Base-by-base conservation (phyloP, 257 asterid species). In the Petrea volubilis region DNA sequence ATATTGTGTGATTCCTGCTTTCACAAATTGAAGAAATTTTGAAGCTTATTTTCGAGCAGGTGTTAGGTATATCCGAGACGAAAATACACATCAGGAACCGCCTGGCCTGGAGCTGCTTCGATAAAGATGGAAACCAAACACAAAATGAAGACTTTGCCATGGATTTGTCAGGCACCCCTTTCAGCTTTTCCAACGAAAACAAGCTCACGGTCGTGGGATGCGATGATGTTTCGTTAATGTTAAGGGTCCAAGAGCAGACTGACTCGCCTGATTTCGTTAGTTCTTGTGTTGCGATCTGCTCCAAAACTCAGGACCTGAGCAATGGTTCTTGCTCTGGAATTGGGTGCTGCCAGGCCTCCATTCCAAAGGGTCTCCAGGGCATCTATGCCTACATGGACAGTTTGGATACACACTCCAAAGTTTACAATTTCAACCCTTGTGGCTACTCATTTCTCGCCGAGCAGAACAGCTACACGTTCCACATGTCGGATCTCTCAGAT, bases 311-410 rank as follows among this genome's bases (percentile, higher is more conserved):
- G 15, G 80, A 82, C 47, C 57, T 78, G 28, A 44, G 55, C 10
- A 41, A 68, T n/a, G 83, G 81, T 7, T 52, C 68, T 2, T 82
- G 86, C 20, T 47, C 83, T 9, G 86, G 86, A 25, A 78, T 75
- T 6, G 83, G 86, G 1, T 82, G 86, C 60, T 82, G 86, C 70
- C 76, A 82, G 61, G 23, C 82, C 55, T 76, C 87, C 56, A 73
- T 82, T 3, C 79, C 79, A 4, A 71, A 73, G 80, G 82, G 84
- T 5, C 50, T 80, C 11, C 72, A 53, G 46, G 73, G 59, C 21
- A 10, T 73, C 3, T 33, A 10, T 13, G 0, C 41, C 33, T 0
- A 0, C 55, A 28, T 73, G 59, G 8, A 3, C 13, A 7, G 36
- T 20, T 5, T 60, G 18, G 70, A 20, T 3, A 3, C 2, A 0